phyloP scores from a whole-genome alignment of 78 protist genomes.

The Protostelium mycophagum region DNA sequence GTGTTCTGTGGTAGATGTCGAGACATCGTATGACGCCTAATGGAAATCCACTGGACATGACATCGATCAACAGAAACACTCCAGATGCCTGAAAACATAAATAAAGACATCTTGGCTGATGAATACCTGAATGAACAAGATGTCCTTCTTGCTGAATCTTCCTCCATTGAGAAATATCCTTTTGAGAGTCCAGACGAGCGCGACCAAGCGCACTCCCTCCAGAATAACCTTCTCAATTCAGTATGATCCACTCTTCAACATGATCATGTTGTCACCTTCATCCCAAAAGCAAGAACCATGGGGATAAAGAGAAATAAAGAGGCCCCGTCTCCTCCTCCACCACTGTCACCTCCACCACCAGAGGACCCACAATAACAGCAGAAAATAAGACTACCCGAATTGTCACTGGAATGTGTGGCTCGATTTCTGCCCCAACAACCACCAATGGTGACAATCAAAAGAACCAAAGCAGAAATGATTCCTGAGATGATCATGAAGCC shows the following conservation, averaged over 20 bases:
- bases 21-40: background rate
- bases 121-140: background rate
- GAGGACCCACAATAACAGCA: background rate
- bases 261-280: background rate
- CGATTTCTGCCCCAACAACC: background rate
- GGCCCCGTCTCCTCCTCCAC: background rate
- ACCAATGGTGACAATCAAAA: background rate
- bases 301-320: background rate
- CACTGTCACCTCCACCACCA: background rate
- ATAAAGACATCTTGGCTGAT: background rate
- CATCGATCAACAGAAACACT: background rate
- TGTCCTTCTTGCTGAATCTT: background rate
- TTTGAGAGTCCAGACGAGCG: background rate
- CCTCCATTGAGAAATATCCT: background rate
- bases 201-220: background rate
- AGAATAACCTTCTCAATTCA: background rate
- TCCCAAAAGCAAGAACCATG: background rate
- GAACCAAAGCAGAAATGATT: background rate
- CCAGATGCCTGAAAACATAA: background rate
- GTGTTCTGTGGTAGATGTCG: background rate
- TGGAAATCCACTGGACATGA: background rate
- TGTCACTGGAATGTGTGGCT: background rate
- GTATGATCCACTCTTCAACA: too few relatives aligned
- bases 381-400: background rate
- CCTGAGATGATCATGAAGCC: background rate